Evolutionary conservation across 2,329 filamentous ascomycete species (phyloP).

Genomic region (Arthroderma sp.): DNA sequence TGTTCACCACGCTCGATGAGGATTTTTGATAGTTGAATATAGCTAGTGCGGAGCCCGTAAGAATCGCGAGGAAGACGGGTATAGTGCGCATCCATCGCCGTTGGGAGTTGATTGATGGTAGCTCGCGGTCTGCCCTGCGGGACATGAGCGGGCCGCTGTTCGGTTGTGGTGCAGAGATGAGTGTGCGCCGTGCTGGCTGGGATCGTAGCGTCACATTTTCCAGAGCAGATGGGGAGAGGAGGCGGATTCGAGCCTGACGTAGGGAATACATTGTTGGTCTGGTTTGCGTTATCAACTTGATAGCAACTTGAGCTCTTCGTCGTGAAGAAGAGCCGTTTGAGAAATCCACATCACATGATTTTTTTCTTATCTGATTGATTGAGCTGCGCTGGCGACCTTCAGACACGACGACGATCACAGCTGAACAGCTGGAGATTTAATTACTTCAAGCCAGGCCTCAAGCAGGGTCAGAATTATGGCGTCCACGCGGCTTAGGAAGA

Average conservation of each 20-base stretch:
- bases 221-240: no score
- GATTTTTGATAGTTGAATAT: slow-evolving; percentile 99
- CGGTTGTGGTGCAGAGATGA: slow-evolving; percentile 38
- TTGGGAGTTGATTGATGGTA: slow-evolving; percentile 32
- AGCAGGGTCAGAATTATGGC: slow-evolving; percentile 3
- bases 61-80: slow-evolving; percentile 63
- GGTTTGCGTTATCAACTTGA: no score
- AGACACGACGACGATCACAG: no score
- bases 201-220: slow-evolving; percentile 5
- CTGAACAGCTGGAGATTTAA: not conserved
- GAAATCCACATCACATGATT: no score
- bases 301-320: no score
- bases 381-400: no score
- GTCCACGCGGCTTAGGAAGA: slow-evolving; percentile 56
- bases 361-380: no score
- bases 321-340: no score
- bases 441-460: not conserved
- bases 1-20: slow-evolving; percentile 72
- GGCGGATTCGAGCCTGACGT: no score
- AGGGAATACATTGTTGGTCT: no score
- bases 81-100: slow-evolving; percentile 59
- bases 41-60: slow-evolving; percentile 59
- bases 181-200: slow-evolving; percentile 25
- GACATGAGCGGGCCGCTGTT: slow-evolving; percentile 40
- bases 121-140: slow-evolving; percentile 40